These are phyloP conservation scores for Tylopilus orsonianus DNA, from an alignment of 1,284 basidiomycete genomes.

Conservation along the genomic window DNA sequence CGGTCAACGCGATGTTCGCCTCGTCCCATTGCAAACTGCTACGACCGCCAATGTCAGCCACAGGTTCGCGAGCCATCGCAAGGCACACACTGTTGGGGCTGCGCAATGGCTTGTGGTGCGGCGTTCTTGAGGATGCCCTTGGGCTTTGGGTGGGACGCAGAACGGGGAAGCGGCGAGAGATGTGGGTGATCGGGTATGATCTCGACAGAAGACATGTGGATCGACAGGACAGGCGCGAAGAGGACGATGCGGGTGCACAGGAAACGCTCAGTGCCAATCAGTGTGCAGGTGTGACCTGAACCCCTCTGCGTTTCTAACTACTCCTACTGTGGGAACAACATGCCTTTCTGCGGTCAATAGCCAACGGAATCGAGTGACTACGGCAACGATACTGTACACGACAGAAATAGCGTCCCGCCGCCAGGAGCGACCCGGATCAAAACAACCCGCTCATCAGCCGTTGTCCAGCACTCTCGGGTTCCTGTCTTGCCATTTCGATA, in stretches of 20 bases:
- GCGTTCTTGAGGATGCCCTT: constrained; percentile 86
- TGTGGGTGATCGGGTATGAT: constrained; percentile 38
- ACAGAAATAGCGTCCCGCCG: constrained; percentile 25
- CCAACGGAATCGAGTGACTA: too few species aligned
- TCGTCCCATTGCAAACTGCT: constrained; percentile 87
- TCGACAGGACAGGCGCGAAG: too few species aligned
- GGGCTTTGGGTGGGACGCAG: constrained; percentile 65
- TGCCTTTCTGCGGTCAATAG: constrained; percentile 30
- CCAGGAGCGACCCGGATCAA: constrained; percentile 15
- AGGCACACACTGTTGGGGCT: constrained; percentile 46
- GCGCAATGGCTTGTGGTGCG: constrained; percentile 39
- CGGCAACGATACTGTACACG: too few species aligned
- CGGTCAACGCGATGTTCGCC: constrained; percentile 85
- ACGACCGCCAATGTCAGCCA: constrained; percentile 1
- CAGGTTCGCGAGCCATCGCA: neutral
- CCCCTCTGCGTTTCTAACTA: neutral
- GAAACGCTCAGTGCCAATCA: too few species aligned
- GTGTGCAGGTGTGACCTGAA: too few species aligned
- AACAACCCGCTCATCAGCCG: constrained; percentile 73
- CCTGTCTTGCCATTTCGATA: constrained; percentile 97
- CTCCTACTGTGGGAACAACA: constrained; percentile 23
- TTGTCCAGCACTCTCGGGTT: constrained; percentile 77
- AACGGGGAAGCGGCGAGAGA: constrained; percentile 47
- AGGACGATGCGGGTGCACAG: too few species aligned
- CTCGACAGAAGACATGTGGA: constrained; percentile 37